phyloP scores from a whole-genome alignment of 768 basidiomycete genomes.

The Phylloporus arenicola region DNA sequence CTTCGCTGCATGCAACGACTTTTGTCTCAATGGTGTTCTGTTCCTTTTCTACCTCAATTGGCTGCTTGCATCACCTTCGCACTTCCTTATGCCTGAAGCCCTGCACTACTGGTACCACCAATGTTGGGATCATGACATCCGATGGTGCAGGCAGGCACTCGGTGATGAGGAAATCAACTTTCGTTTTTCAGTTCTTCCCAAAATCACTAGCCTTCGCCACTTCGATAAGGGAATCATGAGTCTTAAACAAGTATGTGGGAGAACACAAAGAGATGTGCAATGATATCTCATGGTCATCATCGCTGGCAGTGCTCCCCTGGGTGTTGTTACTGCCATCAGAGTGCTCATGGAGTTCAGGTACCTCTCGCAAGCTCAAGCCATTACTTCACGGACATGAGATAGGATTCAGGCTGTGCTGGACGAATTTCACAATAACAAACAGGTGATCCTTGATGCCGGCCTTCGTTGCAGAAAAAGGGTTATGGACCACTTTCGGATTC shows the following conservation, averaged over 20 bases:
- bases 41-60: too few relatives aligned
- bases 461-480: not conserved
- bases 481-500: not conserved
- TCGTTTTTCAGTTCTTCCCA: not conserved
- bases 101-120: not conserved
- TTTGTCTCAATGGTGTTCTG: too few relatives aligned
- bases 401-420: not conserved
- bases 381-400: not conserved
- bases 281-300: not conserved
- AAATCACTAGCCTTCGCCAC: too few relatives aligned
- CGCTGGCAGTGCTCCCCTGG: not conserved
- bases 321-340: not conserved
- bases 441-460: not conserved
- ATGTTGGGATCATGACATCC: not conserved
- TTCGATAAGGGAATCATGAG: too few relatives aligned
- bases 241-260: not conserved
- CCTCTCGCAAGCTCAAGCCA: not conserved
- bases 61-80: too few relatives aligned
- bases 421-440: not conserved
- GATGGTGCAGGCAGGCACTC: not conserved
- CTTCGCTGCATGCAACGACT: too few relatives aligned
- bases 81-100: not conserved
- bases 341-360: not conserved
- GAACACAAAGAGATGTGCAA: not conserved
- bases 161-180: not conserved